phyloP scores from a whole-genome alignment of 257 asterid species.

The Capsicum baccatum region DNA sequence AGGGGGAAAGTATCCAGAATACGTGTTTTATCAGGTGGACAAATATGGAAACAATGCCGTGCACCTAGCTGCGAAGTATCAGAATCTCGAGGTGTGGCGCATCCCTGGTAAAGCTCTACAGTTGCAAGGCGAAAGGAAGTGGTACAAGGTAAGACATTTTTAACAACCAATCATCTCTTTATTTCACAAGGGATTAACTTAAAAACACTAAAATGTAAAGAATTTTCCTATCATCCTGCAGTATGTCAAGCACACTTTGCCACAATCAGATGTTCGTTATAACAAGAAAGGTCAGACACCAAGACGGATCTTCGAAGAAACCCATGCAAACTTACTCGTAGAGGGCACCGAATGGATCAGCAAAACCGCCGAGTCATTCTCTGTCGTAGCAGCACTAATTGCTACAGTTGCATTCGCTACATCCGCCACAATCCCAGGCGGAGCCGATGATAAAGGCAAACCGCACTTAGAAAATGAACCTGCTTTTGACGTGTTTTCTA shows the following conservation, averaged over 20 bases:
- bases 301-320: constrained; percentile 38
- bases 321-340: constrained; percentile 42
- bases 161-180: constrained; percentile 5
- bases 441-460: constrained; percentile 46
- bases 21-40: constrained; percentile 54
- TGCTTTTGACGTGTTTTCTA: constrained; percentile 52
- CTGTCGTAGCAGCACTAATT: constrained; percentile 62
- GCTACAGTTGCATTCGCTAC: constrained; percentile 72
- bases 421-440: constrained; percentile 64
- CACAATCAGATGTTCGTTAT: constrained; percentile 39
- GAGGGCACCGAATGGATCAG: constrained; percentile 58
- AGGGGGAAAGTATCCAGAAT: constrained; percentile 38
- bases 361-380: constrained; percentile 74
- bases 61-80: constrained; percentile 60
- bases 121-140: constrained; percentile 66
- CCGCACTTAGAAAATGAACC: constrained; percentile 39
- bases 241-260: constrained; percentile 56
- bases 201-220: neutral
- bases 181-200: neutral
- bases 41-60: constrained; percentile 49
- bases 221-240: constrained; percentile 37
- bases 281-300: constrained; percentile 53
- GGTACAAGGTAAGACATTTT: constrained; percentile 54
- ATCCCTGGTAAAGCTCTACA: constrained; percentile 70
- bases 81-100: constrained; percentile 48